Base-by-base conservation (phyloP, 805 yeast genomes). In the Yamadazyma nakazawae region DNA sequence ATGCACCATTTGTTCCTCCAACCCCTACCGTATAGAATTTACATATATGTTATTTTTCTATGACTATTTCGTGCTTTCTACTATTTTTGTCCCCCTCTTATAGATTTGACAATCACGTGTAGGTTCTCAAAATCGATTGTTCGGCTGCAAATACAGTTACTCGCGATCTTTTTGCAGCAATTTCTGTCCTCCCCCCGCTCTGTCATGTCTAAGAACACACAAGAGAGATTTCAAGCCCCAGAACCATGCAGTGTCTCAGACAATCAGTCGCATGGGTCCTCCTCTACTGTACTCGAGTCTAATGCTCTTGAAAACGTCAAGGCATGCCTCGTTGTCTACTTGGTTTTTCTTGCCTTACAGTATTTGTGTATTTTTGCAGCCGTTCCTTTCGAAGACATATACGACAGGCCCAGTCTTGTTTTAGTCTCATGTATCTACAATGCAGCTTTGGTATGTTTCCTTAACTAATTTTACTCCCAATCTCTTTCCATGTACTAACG, bases 371-470 rank as follows among this genome's bases (percentile, higher is more conserved):
- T 62, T 10, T 69, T 59, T 47, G 55, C 59, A 11, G 57, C 60
- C 11, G 64, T 66, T 12, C 74, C 75, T 1, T 65, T 65, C 43
- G 70, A 67, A 16, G 57, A 57, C 14, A 62, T 70, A 2, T 62
- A 59, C 28, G 57, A 65, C 38, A 51, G 74, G 10, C 74, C 74
- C 0, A 25, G 58, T 1, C 47, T 64, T 1, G 47, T 57, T 8
- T 49, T 66, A 9, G 45, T 62, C 1, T 41, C 66, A 3, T 48
- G 50, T 19, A 14, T 61, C 5, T 64, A 53, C 42, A 55, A 57
- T 14, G 45, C 58, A 2, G 24, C 58, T 3, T 53, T 57, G 61
- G 65, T 62, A 53, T 31, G 60, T 50, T 3, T 28, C 24, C n/a
- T 8, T 7, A 11, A 11, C 10, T 11, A 26, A 8, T 26, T 26